Base-by-base conservation (phyloP, 1,284 basidiomycete species). In the Apiotrichum sp. region DNA sequence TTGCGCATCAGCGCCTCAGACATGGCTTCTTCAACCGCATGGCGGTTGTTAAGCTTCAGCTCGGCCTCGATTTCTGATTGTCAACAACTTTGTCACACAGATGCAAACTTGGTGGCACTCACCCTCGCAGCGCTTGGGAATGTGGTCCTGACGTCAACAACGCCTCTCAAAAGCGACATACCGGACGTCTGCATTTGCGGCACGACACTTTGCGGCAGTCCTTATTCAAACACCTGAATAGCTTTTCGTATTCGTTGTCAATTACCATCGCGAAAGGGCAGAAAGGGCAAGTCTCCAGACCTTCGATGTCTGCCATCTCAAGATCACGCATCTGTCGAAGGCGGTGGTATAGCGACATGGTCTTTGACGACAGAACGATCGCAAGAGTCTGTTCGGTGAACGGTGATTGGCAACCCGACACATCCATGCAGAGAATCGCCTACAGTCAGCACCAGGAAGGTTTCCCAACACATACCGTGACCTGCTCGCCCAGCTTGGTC, bases 11-110 rank as follows among this genome's bases (percentile, higher is more conserved):
- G 77, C 2, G 90, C 89, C 49, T 81, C 80, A 38, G 88, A 88
- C 89, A 93, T 92, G 4, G 89, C 90, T 70, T 93, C 90, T 68
- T 93, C 90, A 39, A 93, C 80, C 0, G 80, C 71, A 75, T 93
- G 89, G 49, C 84, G 80, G 9, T 81, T 84, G 72, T 88, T 82
- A 7, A 91, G 73, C 54, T 83, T 82, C 58, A 81, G 83, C 68
- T 91, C 88, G 6, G 84, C 80, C 58, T 86, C 85, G 57, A 81
- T 78, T 72, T 90, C 72, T 38, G 44, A 6, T 4, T 13, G 13
- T 38, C 36, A 38, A 13, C 36, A 38, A 13, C 7, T 7, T 13
- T 38, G 8, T 38, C 13, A 38, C 7, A 38, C 22, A 22, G 29
- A 22, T 87, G 62, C 35, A 46, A 10, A 22, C 42, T 33, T 54